These are phyloP conservation scores for Cercospora sp. DNA, from an alignment of 2,329 filamentous ascomycete species.

Conservation along the genomic window DNA sequence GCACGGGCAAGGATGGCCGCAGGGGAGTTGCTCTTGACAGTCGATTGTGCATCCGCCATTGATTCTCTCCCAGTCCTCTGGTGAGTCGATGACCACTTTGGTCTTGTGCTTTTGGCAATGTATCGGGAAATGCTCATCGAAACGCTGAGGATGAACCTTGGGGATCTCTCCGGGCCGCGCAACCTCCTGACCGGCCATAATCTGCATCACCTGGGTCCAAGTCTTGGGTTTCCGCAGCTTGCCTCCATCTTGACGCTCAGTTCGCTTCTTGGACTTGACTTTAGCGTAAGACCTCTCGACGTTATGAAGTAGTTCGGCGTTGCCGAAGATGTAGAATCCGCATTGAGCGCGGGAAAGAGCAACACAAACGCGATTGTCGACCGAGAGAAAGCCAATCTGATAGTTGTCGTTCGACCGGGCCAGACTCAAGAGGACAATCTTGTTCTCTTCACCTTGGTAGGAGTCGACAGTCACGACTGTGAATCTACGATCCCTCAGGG, in stretches of 20 bases:
- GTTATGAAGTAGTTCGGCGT: slow-evolving; percentile 54
- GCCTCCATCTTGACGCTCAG: background rate
- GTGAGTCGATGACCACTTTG: slow-evolving; percentile 37
- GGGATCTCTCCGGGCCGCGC: slow-evolving; percentile 24
- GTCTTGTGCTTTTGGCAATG: slow-evolving; percentile 34
- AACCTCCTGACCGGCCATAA: slow-evolving; percentile 29
- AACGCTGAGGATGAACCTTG: slow-evolving; percentile 18
- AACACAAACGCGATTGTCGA: slow-evolving; percentile 63
- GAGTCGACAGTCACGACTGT: slow-evolving; percentile 78
- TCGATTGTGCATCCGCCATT: slow-evolving; percentile 54
- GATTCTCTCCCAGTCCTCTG: slow-evolving; percentile 55
- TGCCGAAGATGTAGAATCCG: slow-evolving; percentile 84
- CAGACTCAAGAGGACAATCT: slow-evolving; percentile 75
- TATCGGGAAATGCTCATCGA: slow-evolving; percentile 30
- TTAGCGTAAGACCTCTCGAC: slow-evolving; percentile 21
- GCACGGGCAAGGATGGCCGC: slow-evolving; percentile 55
- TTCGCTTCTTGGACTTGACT: slow-evolving; percentile 24
- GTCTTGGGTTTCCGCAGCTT: slow-evolving; percentile 22
- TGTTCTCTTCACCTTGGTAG: slow-evolving; percentile 90
- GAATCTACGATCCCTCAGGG: slow-evolving; percentile 40
- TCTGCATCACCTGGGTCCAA: slow-evolving; percentile 34
- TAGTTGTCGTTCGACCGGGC: slow-evolving; percentile 65
- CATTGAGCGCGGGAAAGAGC: slow-evolving; percentile 69
- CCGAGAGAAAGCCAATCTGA: slow-evolving; percentile 71
- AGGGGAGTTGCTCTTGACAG: slow-evolving; percentile 50